Base-by-base conservation (phyloP, 805 yeast species). In the Komagataella pastoris region DNA sequence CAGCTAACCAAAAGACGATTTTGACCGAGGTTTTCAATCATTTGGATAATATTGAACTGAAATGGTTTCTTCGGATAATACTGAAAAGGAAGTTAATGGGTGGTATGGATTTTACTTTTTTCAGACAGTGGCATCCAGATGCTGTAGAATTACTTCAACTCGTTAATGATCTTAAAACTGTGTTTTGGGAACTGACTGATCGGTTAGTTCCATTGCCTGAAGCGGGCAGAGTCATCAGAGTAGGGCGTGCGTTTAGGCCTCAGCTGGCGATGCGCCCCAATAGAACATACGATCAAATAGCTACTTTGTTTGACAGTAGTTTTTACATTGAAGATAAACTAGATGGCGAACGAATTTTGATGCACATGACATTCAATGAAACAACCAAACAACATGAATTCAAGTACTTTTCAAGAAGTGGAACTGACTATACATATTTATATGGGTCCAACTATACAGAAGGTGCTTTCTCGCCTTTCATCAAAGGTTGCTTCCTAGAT, bases 321-420 rank as follows among this genome's bases (percentile, higher is more conserved):
- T 88, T 88, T 59, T 75, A 73, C 50, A 79, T 91, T 7, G 98
- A 91, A 60, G 97, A 91, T 62, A 91, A 91, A 62, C 75, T 89
- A 68, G 97, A 91, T 65, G 99, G 98, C 2, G 97, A 91, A 64
- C 68, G 99, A 57, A 80, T 88, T 58, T 82, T 87, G 51, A 57
- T 89, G 48, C 99, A 91, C 62, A 78, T 80, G 68, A 63, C 70
- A 47, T 53, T 82, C 76, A 8, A 58, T 59, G 44, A 54, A 53
- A 49, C 43, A 44, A 40, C 58, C 64, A n/a, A 60, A 64, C 67
- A 67, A 50, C 59, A 56, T 2, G 58, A 57, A 4, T 76, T 76
- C 61, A 70, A 69, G 54, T 83, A 73, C 60, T 82, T 65, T 60
- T 80, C 87, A 50, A 72, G 96, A 57, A 75, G 80, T 48, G 85